phyloP scores from a whole-genome alignment of 164 flowering plant genomes.

The Platanus orientalis region DNA sequence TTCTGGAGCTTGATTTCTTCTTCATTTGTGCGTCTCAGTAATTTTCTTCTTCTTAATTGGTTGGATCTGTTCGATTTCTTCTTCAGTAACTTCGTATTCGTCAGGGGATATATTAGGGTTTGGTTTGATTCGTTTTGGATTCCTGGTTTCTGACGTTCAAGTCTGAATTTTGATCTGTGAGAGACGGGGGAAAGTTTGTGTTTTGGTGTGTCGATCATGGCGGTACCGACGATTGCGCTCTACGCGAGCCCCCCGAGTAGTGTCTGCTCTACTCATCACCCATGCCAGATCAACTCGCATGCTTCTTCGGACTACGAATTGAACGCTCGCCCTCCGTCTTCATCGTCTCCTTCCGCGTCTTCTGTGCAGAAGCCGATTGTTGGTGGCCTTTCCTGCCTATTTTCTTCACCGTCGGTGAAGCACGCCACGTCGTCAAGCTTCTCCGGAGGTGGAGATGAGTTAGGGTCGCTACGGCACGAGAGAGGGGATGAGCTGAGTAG shows the following conservation, averaged over 20 bases:
- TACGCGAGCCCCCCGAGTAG: slow-evolving; percentile 77
- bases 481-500: slow-evolving; percentile 66
- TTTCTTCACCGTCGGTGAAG: slow-evolving; percentile 46
- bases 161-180: too few species aligned
- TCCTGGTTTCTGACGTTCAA: too few species aligned
- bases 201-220: slow-evolving; percentile 33
- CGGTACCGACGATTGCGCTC: slow-evolving; percentile 74
- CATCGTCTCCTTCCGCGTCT: slow-evolving; percentile 35
- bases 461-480: slow-evolving; percentile 49
- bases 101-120: too few species aligned
- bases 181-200: not conserved
- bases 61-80: too few species aligned
- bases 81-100: too few species aligned
- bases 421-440: slow-evolving; percentile 39
- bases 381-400: slow-evolving; percentile 77
- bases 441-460: slow-evolving; percentile 39
- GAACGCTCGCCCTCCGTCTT: slow-evolving; percentile 41
- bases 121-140: too few species aligned
- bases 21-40: too few species aligned
- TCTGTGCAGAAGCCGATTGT: slow-evolving; percentile 43
- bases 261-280: slow-evolving; percentile 61
- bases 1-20: too few species aligned
- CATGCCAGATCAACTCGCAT: slow-evolving; percentile 54
- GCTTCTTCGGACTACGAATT: slow-evolving; percentile 57
- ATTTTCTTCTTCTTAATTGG: too few species aligned